Conservation (phyloP, 345 rosid genomes). For the Populus deltoides region DNA sequence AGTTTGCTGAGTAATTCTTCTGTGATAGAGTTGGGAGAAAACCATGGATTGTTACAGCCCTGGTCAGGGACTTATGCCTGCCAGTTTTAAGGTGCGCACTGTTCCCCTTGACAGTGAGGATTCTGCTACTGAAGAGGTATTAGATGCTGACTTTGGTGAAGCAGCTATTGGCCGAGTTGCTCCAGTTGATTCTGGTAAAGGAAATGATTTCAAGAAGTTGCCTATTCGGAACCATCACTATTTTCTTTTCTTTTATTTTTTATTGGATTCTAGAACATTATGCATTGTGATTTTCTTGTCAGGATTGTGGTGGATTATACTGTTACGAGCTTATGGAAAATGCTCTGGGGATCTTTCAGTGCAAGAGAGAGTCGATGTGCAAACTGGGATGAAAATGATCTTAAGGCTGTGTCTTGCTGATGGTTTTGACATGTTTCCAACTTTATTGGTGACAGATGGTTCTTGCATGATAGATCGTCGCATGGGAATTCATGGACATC, state of each 20-base stretch:
- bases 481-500: conserved; percentile 96
- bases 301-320: conserved; percentile 35
- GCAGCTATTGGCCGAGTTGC: conserved; percentile 96
- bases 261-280: neutral
- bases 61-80: conserved; percentile 94
- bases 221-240: neutral
- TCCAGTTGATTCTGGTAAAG: conserved; percentile 73
- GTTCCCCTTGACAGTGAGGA: conserved; percentile 69
- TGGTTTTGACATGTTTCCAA: conserved; percentile 93
- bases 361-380: conserved; percentile 72
- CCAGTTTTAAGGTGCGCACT: conserved; percentile 84
- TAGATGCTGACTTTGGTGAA: conserved; percentile 94
- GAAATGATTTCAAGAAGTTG: neutral
- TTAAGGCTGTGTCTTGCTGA: conserved; percentile 71
- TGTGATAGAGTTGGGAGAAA: conserved; percentile 83
- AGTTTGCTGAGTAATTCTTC: conserved; percentile 4
- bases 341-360: conserved; percentile 31
- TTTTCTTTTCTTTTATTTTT: neutral
- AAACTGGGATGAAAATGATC: conserved; percentile 91
- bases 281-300: neutral
- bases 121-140: conserved; percentile 61
- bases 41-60: conserved; percentile 92
- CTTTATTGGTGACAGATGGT: conserved; percentile 85
- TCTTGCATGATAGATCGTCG: conserved; percentile 95
- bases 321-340: conserved; percentile 33